Conservation (phyloP, 371 early-diverging fungal genomes). For the Dichotomocladium elegans region DNA sequence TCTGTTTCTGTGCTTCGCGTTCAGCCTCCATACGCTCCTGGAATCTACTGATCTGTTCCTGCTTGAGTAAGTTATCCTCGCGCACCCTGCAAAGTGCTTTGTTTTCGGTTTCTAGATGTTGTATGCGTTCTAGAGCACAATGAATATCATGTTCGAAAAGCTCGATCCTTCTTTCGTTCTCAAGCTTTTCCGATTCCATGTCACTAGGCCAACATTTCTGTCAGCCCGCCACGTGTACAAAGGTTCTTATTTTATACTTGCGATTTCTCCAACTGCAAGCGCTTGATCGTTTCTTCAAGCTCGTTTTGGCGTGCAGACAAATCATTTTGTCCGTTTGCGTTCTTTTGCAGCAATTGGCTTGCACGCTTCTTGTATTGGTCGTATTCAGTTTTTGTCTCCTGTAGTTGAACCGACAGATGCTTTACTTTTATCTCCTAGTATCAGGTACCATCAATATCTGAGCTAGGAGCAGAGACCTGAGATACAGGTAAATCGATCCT, state of each 20-base stretch:
- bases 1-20: slow-evolving; percentile 11
- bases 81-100: slow-evolving; percentile 20
- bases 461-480: neutral
- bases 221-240: neutral
- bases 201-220: slow-evolving; percentile 1
- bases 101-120: slow-evolving; percentile 39
- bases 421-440: slow-evolving; percentile 47
- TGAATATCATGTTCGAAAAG: slow-evolving; percentile 46
- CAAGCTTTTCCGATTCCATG: slow-evolving; percentile 14
- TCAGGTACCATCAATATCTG: neutral
- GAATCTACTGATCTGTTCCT: slow-evolving; percentile 7
- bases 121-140: slow-evolving; percentile 46
- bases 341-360: slow-evolving; percentile 45
- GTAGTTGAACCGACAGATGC: slow-evolving; percentile 41
- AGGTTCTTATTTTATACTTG: neutral
- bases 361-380: slow-evolving; percentile 65
- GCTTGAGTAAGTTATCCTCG: slow-evolving; percentile 14
- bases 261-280: slow-evolving; percentile 26
- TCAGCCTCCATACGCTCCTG: slow-evolving; percentile 7
- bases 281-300: slow-evolving; percentile 32
- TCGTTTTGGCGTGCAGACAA: slow-evolving; percentile 26
- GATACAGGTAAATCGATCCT: slow-evolving; percentile 1
- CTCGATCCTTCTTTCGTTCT: slow-evolving; percentile 16
- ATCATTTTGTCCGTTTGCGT: slow-evolving; percentile 10
- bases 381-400: slow-evolving; percentile 44